Base-by-base conservation (phyloP, 768 basidiomycete species). In the Trametes elegans region DNA sequence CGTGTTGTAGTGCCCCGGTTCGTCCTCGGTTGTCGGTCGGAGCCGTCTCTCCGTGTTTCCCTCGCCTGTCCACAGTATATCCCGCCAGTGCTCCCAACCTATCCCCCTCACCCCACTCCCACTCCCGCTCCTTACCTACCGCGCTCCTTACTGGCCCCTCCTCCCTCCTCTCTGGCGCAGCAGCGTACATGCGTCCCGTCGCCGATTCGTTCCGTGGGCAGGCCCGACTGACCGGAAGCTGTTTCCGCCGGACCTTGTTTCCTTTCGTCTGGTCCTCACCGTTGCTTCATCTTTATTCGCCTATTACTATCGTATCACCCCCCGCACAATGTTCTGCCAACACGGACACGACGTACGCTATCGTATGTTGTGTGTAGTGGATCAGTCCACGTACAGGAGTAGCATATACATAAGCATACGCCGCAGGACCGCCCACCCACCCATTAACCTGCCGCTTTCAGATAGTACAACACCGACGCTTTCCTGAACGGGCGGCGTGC, bases 221-320 rank as follows among this genome's bases (percentile, higher is more conserved):
- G 31, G 40, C 32, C 38, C 31, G 50, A 52, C 50, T 42, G n/a
- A 34, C 50, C 50, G 31, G 41, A 52, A 52, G 50, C 27, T 42
- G 39, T 41, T 50, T 19, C 39, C 39, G 29, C 51, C 34, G 36
- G 43, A 21, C 43, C 43, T 11, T 23, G 26, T 45, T 53, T 21
- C n/a, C 39, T 14, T 40, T n/a, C 36, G 8, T 24, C 21, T 32
- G 19, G 48, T 42, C 23, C 35, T 23, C 21, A 43, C 19, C 28
- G 23, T 31, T 39, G 35, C 19, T 38, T 18, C 27, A 40, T 32
- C 21, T 44, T 50, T 50, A 44, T 50, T 39, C 38, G 7, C 23
- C 31, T 50, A 18, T 26, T 16, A n/a, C 26, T 44, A 53, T 44
- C 11, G 11, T 44, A 18, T n/a, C n/a, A n/a, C n/a, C n/a, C n/a